Percentiles rank a stretch among this genome's conserved stretches.
Conservation (phyloP, 805 yeast species). For the Metschnikowia colocasiae region DNA sequence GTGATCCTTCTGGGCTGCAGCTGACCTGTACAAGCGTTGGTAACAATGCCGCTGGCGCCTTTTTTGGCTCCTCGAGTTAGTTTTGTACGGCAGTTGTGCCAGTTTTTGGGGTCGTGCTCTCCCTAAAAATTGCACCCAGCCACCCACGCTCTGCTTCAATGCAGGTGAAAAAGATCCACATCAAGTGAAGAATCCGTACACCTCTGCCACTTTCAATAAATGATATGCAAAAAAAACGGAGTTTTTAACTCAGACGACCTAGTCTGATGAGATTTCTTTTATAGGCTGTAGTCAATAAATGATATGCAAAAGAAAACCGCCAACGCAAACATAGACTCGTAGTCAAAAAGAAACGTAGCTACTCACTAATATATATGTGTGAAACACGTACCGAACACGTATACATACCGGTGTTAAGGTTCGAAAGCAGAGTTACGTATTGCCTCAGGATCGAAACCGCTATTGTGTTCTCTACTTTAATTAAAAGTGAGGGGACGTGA, state of each 20-base stretch:
- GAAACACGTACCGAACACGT: too few relatives aligned
- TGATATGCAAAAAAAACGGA: too few relatives aligned
- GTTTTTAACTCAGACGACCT: too few relatives aligned
- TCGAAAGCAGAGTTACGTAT: neutral
- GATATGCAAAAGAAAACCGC: too few relatives aligned
- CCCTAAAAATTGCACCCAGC: neutral
- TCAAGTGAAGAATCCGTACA: neutral
- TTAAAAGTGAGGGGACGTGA: neutral
- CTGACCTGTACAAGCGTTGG: too few relatives aligned
- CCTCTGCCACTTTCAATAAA: neutral
- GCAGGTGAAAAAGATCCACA: neutral
- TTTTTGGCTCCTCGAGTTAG: neutral
- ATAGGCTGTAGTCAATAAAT: too few relatives aligned
- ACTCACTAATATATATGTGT: too few relatives aligned
- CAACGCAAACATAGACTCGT: too few relatives aligned
- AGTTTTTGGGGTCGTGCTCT: neutral
- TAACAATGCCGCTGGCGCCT: neutral
- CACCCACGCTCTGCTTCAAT: neutral
- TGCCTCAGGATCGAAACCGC: neutral
- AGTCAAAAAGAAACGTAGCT: too few relatives aligned
- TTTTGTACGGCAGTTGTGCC: neutral
- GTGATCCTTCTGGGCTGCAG: neutral
- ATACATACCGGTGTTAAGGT: too few relatives aligned
- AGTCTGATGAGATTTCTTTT: too few relatives aligned
- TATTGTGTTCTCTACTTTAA: neutral